phyloP scores from a whole-genome alignment of 2,329 filamentous ascomycete genomes.

The Fusarium nelsonii region DNA sequence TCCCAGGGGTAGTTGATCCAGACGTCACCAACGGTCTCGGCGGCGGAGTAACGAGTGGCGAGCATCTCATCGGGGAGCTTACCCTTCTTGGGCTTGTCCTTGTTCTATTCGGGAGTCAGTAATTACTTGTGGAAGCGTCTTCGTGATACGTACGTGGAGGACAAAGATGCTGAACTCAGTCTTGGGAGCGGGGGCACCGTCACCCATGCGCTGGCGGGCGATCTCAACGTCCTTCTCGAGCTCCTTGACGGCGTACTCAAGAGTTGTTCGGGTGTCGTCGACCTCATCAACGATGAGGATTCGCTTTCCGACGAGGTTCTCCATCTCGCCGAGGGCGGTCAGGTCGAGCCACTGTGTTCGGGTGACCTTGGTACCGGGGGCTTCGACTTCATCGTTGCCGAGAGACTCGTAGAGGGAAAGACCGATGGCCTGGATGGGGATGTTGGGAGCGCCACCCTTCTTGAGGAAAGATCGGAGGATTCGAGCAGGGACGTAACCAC shows the following conservation, averaged over 20 bases:
- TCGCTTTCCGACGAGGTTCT: slow-evolving; percentile 54
- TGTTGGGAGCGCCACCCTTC: slow-evolving; percentile 86
- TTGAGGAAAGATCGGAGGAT: slow-evolving; percentile 99
- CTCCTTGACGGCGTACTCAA: slow-evolving; percentile 94
- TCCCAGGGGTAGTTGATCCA: slow-evolving; percentile 99
- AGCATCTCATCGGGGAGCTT: slow-evolving; percentile 83
- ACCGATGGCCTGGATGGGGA: slow-evolving; percentile 98
- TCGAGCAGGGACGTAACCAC: slow-evolving; percentile 95
- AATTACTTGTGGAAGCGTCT: accelerated
- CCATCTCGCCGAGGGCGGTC: slow-evolving; percentile 79
- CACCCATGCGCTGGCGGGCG: slow-evolving; percentile 79
- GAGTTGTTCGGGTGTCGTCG: slow-evolving; percentile 92
- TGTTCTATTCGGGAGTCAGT: slow-evolving; percentile 73
- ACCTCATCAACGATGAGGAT: slow-evolving; percentile 68
- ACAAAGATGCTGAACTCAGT: slow-evolving; percentile 97
- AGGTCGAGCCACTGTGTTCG: slow-evolving; percentile 99
- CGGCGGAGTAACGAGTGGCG: slow-evolving; percentile 82
- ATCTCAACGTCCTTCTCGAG: slow-evolving; percentile 92
- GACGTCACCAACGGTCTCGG: slow-evolving; percentile 88
- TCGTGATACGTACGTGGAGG: slow-evolving; percentile 76
- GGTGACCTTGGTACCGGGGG: slow-evolving; percentile 89
- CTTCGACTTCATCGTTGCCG: slow-evolving; percentile 71
- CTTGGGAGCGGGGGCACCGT: slow-evolving; percentile 65
- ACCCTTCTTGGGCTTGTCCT: slow-evolving; percentile 97
- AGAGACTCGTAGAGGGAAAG: slow-evolving; percentile 96